Evolutionary conservation across 306 rosid species (phyloP), one percentile per base, ranked within the genome.

Genomic region (Calophaca sinica): DNA sequence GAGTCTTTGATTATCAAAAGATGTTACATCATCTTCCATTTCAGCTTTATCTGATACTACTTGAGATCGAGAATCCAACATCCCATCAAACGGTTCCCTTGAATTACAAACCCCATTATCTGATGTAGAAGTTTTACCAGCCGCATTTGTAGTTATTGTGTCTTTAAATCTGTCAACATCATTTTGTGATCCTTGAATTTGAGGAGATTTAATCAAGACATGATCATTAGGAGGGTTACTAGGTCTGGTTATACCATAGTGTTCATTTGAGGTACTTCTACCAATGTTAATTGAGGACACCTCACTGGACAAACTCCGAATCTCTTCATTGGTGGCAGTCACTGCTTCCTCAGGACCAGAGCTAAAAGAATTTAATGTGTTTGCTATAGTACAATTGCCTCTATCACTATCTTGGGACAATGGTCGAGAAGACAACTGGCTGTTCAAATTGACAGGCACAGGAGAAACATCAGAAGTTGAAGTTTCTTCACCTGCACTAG

Each of bases 1-100:
- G n/a, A 89, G 97, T 80, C 99, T 86, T 82, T 90, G 98, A 84
- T 87, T 92, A 79, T 88, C 96, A 83, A 96, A 92, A 74, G 90
- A 90, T 59, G 87, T 70, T 63, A 88, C 80, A 85, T 96, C 99
- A 76, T 92, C 99, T 83, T 96, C 98, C 35, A 86, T 77, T 68
- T 86, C 94, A 63, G 76, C 42, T 68, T 75, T 62, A 52, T 79
- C 65, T 9, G 84, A 62, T 11, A 62, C 53, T 35, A 60, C 65
- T 67, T 68, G 84, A 31, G 88, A 52, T 54, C 80, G 88, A 4
- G 88, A 79, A 69, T 88, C 84, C 13, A 84, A 74, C 64, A 72
- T 77, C 88, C 88, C 88, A 67, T 85, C 93, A 73, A 70, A 69
- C n/a, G 82, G 83, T 76, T 87, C 96, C 75, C 72, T 85, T 39